phyloP scores from a whole-genome alignment of 305 asterid genomes.

The Rubia peregrina region DNA sequence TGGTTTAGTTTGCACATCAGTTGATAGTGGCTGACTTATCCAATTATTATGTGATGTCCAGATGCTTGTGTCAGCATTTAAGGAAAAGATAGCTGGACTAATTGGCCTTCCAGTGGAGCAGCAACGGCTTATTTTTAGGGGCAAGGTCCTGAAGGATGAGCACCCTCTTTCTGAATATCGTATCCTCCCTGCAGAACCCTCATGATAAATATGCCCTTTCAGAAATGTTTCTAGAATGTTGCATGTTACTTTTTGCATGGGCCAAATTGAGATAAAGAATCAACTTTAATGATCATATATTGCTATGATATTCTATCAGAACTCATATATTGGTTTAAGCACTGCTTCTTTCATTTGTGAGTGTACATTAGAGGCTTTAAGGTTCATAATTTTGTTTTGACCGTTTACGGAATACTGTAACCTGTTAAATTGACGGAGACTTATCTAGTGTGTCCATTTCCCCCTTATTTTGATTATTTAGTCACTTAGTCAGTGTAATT shows the following conservation, averaged over 20 bases:
- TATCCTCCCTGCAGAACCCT: slow-evolving; percentile 43
- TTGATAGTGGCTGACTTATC: slow-evolving; percentile 13
- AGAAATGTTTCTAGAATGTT: background rate
- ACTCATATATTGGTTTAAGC: background rate
- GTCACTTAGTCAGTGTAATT: background rate
- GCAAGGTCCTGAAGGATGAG: slow-evolving; percentile 85
- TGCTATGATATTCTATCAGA: background rate
- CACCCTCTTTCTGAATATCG: slow-evolving; percentile 76
- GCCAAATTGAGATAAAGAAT: background rate
- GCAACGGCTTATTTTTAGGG: slow-evolving; percentile 92
- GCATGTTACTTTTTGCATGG: background rate
- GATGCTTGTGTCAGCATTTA: slow-evolving; percentile 66
- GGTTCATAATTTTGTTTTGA: background rate
- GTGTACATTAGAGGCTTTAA: background rate
- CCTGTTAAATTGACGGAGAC: background rate
- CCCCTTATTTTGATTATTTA: no score
- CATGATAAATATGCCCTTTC: slow-evolving; percentile 1
- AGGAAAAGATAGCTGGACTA: slow-evolving; percentile 73
- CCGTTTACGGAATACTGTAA: background rate
- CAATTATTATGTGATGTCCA: slow-evolving; percentile 26
- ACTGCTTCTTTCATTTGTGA: background rate
- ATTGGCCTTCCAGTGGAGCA: slow-evolving; percentile 74
- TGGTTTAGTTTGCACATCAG: background rate
- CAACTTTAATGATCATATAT: background rate
- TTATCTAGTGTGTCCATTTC: background rate